phyloP scores from a whole-genome alignment of 2,329 filamentous ascomycete species.

The Lecanicillium sp. region DNA sequence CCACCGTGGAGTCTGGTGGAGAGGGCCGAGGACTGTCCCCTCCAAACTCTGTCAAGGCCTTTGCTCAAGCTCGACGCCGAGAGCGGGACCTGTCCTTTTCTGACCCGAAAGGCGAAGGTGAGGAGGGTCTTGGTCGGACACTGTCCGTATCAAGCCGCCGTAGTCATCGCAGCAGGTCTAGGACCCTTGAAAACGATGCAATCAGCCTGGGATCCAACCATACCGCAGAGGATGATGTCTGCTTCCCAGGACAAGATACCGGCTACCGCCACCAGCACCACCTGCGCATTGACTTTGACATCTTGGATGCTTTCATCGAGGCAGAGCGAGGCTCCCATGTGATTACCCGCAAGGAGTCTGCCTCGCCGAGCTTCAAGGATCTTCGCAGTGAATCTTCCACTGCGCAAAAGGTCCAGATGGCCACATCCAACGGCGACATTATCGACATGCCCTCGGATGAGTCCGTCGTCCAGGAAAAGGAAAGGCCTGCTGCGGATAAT shows the following conservation, averaged over 20 bases:
- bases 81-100: constrained; percentile 62
- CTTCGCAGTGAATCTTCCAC: constrained; percentile 20
- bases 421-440: constrained; percentile 50
- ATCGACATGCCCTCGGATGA: constrained; percentile 43
- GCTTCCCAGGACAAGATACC: constrained; percentile 72
- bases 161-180: constrained; percentile 49
- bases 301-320: constrained; percentile 83
- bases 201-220: constrained; percentile 57
- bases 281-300: constrained; percentile 85
- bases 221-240: constrained; percentile 79
- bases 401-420: constrained; percentile 26
- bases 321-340: constrained; percentile 43
- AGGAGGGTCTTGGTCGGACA: constrained; percentile 56
- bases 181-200: constrained; percentile 53
- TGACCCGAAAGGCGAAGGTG: constrained; percentile 32
- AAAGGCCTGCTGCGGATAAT: constrained; percentile 36
- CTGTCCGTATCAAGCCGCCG: constrained; percentile 61
- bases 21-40: constrained; percentile 70
- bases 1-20: constrained; percentile 47
- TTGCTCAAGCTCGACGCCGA: constrained; percentile 81
- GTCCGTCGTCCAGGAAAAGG: constrained; percentile 43
- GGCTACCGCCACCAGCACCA: constrained; percentile 51
- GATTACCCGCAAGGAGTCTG: constrained; percentile 41
- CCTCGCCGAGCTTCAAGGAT: constrained; percentile 24
- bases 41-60: constrained; percentile 95